Percentiles rank a stretch among this genome's conserved stretches.
Evolutionary conservation across 148 eudicot species (phyloP).

Genomic region (Pharnaceum exiguum): DNA sequence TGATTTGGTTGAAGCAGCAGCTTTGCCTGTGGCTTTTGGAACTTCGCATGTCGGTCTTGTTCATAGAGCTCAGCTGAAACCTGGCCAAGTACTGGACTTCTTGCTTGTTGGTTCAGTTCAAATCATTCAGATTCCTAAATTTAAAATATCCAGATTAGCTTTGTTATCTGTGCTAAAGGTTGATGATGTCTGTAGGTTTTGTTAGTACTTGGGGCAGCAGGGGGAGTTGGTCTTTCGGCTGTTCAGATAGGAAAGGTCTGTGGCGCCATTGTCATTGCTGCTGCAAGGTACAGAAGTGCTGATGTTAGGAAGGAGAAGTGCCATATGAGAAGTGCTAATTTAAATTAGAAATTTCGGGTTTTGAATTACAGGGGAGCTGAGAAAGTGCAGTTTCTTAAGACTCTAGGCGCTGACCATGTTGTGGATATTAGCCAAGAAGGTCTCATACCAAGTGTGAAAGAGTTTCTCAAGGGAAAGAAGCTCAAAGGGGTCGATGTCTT

Average conservation of each 20-base stretch:
- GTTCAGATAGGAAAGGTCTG: constrained; percentile 90
- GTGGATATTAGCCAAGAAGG: constrained; percentile 67
- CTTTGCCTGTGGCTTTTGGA: constrained; percentile 90
- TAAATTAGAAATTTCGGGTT: background rate
- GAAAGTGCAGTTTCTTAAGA: constrained; percentile 73
- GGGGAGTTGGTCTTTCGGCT: constrained; percentile 97
- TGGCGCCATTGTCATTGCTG: constrained; percentile 89
- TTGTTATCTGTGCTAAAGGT: background rate
- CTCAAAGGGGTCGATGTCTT: constrained; percentile 93
- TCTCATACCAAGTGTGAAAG: constrained; percentile 67
- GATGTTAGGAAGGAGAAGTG: constrained; percentile 63
- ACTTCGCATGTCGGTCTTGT: constrained; percentile 91
- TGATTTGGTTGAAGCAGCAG: constrained; percentile 85
- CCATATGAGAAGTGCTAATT: background rate
- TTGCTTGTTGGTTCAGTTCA: background rate
- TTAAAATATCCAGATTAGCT: too few relatives aligned
- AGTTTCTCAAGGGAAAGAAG: constrained; percentile 65
- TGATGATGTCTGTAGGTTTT: constrained; percentile 47
- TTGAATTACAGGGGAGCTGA: constrained; percentile 66
- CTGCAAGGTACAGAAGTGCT: constrained; percentile 96
- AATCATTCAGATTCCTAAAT: too few relatives aligned
- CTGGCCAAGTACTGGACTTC: constrained; percentile 59
- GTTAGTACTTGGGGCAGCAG: constrained; percentile 98
- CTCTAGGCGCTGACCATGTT: constrained; percentile 82
- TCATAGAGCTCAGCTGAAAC: constrained; percentile 77